phyloP scores from a whole-genome alignment of 2,329 filamentous ascomycete genomes.

The Colletotrichum plurivorum region DNA sequence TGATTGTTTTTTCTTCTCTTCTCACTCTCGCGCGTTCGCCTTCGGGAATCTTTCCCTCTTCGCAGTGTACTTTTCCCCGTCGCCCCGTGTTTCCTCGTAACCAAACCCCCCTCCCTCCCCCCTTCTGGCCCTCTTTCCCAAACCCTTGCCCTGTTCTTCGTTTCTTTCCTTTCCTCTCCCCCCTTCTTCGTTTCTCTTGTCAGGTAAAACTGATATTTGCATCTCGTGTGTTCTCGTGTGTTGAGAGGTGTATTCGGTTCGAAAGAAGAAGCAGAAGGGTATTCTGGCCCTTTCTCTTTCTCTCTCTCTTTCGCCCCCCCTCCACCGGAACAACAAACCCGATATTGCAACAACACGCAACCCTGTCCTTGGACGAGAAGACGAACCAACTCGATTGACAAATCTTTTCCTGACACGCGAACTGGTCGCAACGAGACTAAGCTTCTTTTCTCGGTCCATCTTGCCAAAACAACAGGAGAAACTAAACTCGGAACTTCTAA shows the following conservation, averaged over 20 bases:
- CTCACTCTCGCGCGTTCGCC: background rate
- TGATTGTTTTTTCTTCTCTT: conserved; percentile 20
- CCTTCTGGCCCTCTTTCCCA: conserved; percentile 26
- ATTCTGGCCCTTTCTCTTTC: background rate
- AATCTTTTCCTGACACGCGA: conserved; percentile 18
- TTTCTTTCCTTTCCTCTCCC: background rate
- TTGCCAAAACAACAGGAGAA: background rate
- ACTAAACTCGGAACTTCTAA: conserved; percentile 2
- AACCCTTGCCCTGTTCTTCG: conserved; percentile 32
- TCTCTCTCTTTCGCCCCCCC: background rate
- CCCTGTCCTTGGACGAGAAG: background rate
- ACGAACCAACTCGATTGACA: conserved; percentile 11
- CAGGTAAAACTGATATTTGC: conserved; percentile 10
- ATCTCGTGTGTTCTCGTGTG: background rate
- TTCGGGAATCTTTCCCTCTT: too few relatives aligned
- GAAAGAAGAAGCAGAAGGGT: too few relatives aligned
- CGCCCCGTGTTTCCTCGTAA: conserved; percentile 24
- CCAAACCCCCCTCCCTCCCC: conserved; percentile 31
- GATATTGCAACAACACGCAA: conserved; percentile 7
- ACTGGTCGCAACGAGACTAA: conserved; percentile 28
- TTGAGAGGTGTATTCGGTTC: too few relatives aligned
- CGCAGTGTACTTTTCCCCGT: conserved; percentile 25
- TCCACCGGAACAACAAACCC: conserved; percentile 6
- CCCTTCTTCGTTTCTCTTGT: conserved; percentile 5
- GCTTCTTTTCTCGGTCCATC: conserved; percentile 16